Percentiles rank a stretch among this genome's conserved stretches.
phyloP scores from a whole-genome alignment of 2,329 filamentous ascomycete species.

The Ascochyta fabae region DNA sequence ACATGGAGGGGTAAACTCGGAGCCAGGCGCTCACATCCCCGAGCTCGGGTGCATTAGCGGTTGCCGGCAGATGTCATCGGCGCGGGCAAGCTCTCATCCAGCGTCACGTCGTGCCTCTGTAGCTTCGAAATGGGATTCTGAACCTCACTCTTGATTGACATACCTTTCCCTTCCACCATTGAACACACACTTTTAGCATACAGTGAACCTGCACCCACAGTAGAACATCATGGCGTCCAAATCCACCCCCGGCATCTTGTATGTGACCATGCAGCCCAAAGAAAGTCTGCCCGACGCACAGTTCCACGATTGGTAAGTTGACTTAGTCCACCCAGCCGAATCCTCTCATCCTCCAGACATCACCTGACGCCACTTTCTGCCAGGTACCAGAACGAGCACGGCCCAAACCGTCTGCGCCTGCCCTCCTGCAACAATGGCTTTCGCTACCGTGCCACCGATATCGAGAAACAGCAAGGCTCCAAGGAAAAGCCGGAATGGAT shows the following conservation, averaged over 20 bases:
- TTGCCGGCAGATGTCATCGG: conserved; percentile 46
- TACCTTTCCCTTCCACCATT: neutral
- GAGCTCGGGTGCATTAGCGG: conserved; percentile 25
- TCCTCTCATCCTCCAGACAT: conserved; percentile 23
- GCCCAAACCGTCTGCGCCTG: conserved; percentile 77
- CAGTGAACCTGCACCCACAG: neutral
- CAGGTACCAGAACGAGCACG: conserved; percentile 87
- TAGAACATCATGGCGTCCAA: conserved; percentile 48
- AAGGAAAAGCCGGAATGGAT: conserved; percentile 70
- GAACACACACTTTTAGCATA: neutral
- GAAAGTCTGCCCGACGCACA: conserved; percentile 68
- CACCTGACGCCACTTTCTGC: conserved; percentile 42
- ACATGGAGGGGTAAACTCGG: conserved; percentile 29
- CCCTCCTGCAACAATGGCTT: conserved; percentile 79
- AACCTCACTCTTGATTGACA: neutral
- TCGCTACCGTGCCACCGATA: conserved; percentile 75
- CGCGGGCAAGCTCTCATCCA: conserved; percentile 23
- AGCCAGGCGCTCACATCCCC: neutral
- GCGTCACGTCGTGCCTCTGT: neutral
- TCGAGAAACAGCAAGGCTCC: conserved; percentile 37
- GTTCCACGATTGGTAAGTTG: conserved; percentile 71
- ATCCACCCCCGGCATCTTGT: conserved; percentile 71
- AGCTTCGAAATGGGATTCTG: neutral
- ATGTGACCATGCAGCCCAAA: conserved; percentile 84
- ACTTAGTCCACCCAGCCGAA: conserved; percentile 24